Evolutionary conservation across 495 filamentous ascomycete species (phyloP).

Genomic region (Platismatia glauca): DNA sequence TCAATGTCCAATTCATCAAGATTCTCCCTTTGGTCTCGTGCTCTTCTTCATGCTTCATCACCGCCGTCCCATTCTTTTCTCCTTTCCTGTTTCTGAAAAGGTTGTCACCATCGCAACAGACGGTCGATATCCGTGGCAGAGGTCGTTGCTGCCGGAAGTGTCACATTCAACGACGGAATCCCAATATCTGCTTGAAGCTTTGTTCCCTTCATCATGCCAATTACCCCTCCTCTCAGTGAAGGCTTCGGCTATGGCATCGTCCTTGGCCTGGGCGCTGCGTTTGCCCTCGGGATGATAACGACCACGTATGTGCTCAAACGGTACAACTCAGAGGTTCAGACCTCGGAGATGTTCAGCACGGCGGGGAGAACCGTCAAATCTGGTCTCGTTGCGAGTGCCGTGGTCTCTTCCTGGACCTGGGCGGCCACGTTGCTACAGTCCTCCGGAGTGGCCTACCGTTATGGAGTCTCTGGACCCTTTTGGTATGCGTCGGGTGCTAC

Average conservation of each 20-base stretch:
- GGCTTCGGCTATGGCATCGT: slow-evolving; percentile 80
- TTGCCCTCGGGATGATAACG: slow-evolving; percentile 70
- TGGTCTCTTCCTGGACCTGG: slow-evolving; percentile 85
- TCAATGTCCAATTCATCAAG: background rate
- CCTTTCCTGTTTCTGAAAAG: background rate
- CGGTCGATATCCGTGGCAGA: background rate
- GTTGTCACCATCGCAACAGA: background rate
- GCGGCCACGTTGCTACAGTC: slow-evolving; percentile 74
- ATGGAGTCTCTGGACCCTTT: slow-evolving; percentile 88
- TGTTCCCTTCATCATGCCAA: slow-evolving; percentile 18
- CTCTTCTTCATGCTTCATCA: background rate
- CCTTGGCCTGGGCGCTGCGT: slow-evolving; percentile 66
- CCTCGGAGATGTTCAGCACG: slow-evolving; percentile 95
- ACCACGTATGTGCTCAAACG: slow-evolving; percentile 73
- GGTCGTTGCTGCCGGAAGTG: background rate
- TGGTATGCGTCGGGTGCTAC: slow-evolving; percentile 66
- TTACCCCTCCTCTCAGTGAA: slow-evolving; percentile 49
- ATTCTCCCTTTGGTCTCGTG: background rate
- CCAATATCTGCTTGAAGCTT: too few relatives aligned
- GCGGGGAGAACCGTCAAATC: slow-evolving; percentile 91
- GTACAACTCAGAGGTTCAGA: slow-evolving; percentile 91
- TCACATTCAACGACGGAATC: background rate
- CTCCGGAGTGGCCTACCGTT: slow-evolving; percentile 82
- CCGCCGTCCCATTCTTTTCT: background rate
- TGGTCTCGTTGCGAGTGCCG: slow-evolving; percentile 88